Conservation (phyloP, 139 green algal species). For the Micractinium sp. region DNA sequence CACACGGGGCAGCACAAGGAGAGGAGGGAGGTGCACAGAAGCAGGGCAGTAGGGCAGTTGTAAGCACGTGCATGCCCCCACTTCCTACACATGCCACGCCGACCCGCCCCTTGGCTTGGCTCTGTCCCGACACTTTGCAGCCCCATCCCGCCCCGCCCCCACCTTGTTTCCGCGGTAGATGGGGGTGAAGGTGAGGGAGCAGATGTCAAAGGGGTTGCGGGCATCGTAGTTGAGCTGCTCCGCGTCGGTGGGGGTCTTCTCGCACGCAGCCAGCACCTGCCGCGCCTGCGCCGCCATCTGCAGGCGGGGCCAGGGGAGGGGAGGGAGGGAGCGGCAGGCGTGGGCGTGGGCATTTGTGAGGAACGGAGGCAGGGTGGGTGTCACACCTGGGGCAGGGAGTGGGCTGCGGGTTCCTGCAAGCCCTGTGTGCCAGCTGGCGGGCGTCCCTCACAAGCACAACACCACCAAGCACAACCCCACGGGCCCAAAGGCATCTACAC, state of each 20-base stretch:
- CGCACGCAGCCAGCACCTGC: constrained; percentile 93
- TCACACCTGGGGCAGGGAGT: too few relatives aligned
- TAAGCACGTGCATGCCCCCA: not conserved
- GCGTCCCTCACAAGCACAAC: too few relatives aligned
- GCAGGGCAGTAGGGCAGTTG: not conserved
- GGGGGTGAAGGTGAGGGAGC: constrained; percentile 91
- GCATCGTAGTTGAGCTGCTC: constrained; percentile 95
- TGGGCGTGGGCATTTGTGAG: not conserved
- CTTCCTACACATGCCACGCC: too few relatives aligned
- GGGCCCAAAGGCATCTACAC: too few relatives aligned
- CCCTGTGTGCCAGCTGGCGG: too few relatives aligned
- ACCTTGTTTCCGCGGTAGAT: constrained; percentile 88
- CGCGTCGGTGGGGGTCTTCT: constrained; percentile 89
- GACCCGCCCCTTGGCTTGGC: not conserved
- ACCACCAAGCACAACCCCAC: too few relatives aligned
- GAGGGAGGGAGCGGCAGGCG: not conserved
- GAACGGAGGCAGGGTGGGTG: too few relatives aligned
- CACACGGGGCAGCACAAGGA: not conserved
- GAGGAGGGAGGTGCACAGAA: not conserved
- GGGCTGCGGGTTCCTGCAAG: not conserved
- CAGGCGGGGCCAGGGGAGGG: not conserved
- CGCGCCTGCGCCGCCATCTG: constrained; percentile 81
- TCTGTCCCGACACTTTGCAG: not conserved
- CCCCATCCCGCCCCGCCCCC: not conserved
- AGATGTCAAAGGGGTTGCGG: constrained; percentile 98